Evolutionary conservation across 1,284 basidiomycete species (phyloP).

Genomic region (Sporisorium graminicola): DNA sequence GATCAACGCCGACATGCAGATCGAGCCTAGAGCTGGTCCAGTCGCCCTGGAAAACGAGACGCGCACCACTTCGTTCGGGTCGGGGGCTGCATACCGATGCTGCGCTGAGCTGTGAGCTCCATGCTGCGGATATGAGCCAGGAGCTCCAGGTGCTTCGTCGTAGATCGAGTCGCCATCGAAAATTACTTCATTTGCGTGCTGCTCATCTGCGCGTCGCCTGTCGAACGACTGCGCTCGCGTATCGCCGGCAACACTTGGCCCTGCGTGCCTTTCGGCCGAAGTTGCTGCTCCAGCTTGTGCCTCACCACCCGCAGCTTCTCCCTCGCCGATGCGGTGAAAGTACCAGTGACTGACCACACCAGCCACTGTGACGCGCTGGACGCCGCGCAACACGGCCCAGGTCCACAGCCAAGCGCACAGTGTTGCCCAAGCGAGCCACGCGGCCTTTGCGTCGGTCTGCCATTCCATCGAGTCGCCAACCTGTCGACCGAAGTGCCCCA

Average conservation of each 20-base stretch:
- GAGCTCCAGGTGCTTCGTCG: constrained; percentile 30
- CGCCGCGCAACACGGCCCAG: constrained; percentile 86
- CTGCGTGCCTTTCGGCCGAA: not conserved
- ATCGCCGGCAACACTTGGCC: constrained; percentile 3
- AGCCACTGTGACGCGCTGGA: constrained; percentile 82
- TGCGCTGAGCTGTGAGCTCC: constrained; percentile 1
- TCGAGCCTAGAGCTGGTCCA: constrained; percentile 83
- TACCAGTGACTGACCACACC: constrained; percentile 93
- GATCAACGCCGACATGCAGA: constrained; percentile 81
- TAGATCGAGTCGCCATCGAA: constrained; percentile 49
- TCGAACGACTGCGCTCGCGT: constrained; percentile 18
- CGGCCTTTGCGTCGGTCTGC: constrained; percentile 83
- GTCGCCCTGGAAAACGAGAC: constrained; percentile 83
- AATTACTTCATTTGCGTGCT: constrained; percentile 19
- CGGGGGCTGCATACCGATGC: constrained; percentile 32
- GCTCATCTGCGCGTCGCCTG: constrained; percentile 46
- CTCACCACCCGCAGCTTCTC: constrained; percentile 5
- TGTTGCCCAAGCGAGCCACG: constrained; percentile 81
- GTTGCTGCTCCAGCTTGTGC: constrained; percentile 16
- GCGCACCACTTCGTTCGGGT: constrained; percentile 76
- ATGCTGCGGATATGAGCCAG: constrained; percentile 31
- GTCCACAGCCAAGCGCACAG: constrained; percentile 87
- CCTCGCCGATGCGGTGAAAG: constrained; percentile 73
- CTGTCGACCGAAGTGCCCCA: constrained; percentile 63
- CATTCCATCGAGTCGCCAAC: constrained; percentile 73